Percentiles rank a stretch among this genome's conserved stretches.
phyloP scores from a whole-genome alignment of 805 yeast species.

The Myxozyma geophila region DNA sequence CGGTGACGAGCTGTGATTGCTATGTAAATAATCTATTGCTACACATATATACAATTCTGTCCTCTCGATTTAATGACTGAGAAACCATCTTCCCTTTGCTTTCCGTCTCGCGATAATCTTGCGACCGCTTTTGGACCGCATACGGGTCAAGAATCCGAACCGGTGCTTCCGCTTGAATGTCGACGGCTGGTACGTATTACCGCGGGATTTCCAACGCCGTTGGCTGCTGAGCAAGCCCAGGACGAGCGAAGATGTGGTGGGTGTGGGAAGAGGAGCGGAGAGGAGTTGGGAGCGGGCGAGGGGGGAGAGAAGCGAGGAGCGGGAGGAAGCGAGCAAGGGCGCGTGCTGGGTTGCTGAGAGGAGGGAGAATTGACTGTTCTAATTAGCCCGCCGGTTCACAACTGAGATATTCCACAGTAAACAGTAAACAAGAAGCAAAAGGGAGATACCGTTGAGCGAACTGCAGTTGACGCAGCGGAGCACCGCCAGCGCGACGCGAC shows the following conservation, averaged over 20 bases:
- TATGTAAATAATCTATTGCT: background rate
- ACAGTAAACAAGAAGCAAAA: background rate
- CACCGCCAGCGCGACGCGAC: background rate
- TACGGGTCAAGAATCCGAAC: constrained; percentile 85
- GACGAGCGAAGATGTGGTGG: constrained; percentile 6
- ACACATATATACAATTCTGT: background rate
- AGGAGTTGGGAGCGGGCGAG: background rate
- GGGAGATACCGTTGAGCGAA: background rate
- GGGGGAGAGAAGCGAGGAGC: constrained; percentile 18
- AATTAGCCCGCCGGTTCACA: too few species aligned
- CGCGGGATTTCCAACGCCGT: constrained; percentile 82
- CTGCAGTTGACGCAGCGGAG: background rate
- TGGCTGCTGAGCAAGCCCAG: constrained; percentile 45
- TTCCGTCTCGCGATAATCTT: constrained; percentile 76
- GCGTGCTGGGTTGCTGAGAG: background rate
- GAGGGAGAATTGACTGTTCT: background rate
- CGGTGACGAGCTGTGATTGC: background rate
- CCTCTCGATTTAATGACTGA: constrained; percentile 62
- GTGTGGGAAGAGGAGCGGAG: too few species aligned
- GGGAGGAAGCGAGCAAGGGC: constrained; percentile 1
- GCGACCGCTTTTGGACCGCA: constrained; percentile 73
- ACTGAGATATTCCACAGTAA: too few species aligned
- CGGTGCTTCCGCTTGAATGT: constrained; percentile 88
- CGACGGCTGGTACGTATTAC: constrained; percentile 94
- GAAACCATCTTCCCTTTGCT: constrained; percentile 91